Evolutionary conservation across 2,329 filamentous ascomycete genomes (phyloP).

Genomic region (Alternaria postmessia): DNA sequence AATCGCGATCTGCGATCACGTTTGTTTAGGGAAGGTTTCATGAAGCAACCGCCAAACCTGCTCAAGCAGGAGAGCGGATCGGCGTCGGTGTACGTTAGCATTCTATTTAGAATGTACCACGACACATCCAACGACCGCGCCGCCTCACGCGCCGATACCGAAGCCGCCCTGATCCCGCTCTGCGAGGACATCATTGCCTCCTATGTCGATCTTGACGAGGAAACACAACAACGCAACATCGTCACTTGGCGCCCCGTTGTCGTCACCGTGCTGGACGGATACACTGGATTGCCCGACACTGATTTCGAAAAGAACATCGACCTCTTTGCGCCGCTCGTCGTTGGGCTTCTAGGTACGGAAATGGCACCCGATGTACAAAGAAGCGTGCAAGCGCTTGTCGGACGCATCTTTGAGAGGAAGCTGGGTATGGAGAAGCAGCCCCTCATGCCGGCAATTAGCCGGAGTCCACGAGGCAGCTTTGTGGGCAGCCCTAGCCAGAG

Average conservation of each 20-base stretch:
- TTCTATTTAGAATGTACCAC: constrained; percentile 96
- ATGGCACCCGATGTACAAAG: constrained; percentile 79
- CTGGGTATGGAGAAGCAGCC: constrained; percentile 30
- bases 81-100: constrained; percentile 93
- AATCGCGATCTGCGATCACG: constrained; percentile 95
- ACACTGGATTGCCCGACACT: constrained; percentile 79
- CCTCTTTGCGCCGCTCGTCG: constrained; percentile 84
- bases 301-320: constrained; percentile 82
- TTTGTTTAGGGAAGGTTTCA: constrained; percentile 97
- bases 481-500: constrained; percentile 29
- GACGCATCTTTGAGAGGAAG: constrained; percentile 76
- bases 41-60: constrained; percentile 98
- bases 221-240: constrained; percentile 96
- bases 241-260: constrained; percentile 97
- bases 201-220: constrained; percentile 88
- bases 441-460: constrained; percentile 33
- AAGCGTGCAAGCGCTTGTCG: constrained; percentile 78
- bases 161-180: constrained; percentile 89
- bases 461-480: constrained; percentile 36
- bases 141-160: constrained; percentile 81
- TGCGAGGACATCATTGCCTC: constrained; percentile 92
- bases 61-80: constrained; percentile 95
- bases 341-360: constrained; percentile 84
- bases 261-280: constrained; percentile 94
- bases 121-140: constrained; percentile 85